phyloP scores from a whole-genome alignment of 148 eudicot genomes.

The Silene latifolia region DNA sequence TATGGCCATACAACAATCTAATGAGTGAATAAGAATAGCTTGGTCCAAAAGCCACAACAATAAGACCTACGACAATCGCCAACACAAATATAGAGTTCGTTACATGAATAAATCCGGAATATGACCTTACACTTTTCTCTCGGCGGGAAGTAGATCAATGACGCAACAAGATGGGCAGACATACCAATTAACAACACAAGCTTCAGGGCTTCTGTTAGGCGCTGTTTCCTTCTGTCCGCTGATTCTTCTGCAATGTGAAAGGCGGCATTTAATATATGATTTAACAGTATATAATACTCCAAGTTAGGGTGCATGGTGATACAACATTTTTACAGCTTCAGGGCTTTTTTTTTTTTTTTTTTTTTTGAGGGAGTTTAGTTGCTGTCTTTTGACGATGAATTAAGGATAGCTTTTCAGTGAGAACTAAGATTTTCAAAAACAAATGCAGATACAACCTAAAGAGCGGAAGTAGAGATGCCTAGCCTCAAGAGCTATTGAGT shows the following conservation, averaged over 20 bases:
- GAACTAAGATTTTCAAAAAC: neutral
- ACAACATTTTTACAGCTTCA: no score
- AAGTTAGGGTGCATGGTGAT: neutral
- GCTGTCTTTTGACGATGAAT: neutral
- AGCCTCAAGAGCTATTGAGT: neutral
- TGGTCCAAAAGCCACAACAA: conserved; percentile 91
- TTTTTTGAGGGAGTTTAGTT: no score
- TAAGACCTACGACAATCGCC: conserved; percentile 45
- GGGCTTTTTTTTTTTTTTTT: no score
- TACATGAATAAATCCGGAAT: neutral
- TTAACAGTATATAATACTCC: neutral
- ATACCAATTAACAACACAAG: conserved; percentile 84
- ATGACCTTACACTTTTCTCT: no score
- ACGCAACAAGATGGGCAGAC: conserved; percentile 5
- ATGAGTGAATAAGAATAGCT: conserved; percentile 91
- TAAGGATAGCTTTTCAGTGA: neutral
- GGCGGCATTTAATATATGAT: neutral
- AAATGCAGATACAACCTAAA: neutral
- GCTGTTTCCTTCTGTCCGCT: conserved; percentile 47
- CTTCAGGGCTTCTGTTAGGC: conserved; percentile 83
- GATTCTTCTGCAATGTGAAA: conserved; percentile 52
- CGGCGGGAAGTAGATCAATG: no score
- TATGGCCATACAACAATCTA: conserved; percentile 82
- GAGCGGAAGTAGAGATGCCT: neutral
- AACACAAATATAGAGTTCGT: conserved; percentile 1